These are phyloP conservation scores for Penicillium sp. DNA, from an alignment of 2,329 filamentous ascomycete species.

Conservation along the genomic window DNA sequence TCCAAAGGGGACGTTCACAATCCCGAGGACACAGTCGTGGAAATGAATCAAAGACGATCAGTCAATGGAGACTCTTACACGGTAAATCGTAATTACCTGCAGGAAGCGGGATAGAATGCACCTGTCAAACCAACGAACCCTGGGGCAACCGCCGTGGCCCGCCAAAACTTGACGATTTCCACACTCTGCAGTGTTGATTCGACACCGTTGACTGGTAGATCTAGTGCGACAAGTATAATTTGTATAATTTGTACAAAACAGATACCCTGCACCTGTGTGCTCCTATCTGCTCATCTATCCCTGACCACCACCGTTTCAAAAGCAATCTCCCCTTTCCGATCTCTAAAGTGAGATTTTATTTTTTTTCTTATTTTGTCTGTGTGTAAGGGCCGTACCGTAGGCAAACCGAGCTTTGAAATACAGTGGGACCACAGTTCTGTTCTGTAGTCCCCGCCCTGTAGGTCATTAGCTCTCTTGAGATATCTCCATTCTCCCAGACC, in stretches of 20 bases:
- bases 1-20: background rate
- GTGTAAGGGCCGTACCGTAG: conserved; percentile 22
- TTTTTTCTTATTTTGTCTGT: background rate
- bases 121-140: conserved; percentile 26
- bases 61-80: conserved; percentile 10
- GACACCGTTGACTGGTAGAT: background rate
- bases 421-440: background rate
- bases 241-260: background rate
- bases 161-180: conserved; percentile 13
- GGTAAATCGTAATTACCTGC: conserved; percentile 16
- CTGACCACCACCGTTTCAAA: conserved; percentile 5
- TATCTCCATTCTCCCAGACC: background rate
- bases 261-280: background rate
- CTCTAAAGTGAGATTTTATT: background rate
- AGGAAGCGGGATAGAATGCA: conserved; percentile 14
- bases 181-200: conserved; percentile 1
- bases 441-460: background rate
- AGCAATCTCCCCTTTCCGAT: conserved; percentile 4
- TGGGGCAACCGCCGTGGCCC: conserved; percentile 28
- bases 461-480: background rate
- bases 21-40: conserved; percentile 19
- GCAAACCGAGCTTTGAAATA: conserved; percentile 9
- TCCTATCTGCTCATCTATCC: background rate
- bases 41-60: conserved; percentile 12
- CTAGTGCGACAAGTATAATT: background rate